A percentile compares a stretch with the other conserved stretches of the same genome.
Conservation (phyloP, 129 eudicot genomes). For the Logfia minima region DNA sequence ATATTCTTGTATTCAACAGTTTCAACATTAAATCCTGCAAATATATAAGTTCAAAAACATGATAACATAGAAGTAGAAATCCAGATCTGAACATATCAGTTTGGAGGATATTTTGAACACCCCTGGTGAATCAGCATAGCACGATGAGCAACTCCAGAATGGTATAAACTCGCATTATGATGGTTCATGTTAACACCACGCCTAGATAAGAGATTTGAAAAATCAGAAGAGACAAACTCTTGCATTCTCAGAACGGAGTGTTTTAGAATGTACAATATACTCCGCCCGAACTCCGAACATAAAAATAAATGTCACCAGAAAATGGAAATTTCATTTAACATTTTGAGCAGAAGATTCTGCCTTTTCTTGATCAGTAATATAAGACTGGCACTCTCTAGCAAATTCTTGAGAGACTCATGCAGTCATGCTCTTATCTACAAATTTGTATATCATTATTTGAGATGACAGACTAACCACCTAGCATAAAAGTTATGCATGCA, state of each 20-base stretch:
- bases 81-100: too few relatives aligned
- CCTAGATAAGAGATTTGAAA: too few relatives aligned
- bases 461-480: background rate
- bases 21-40: constrained; percentile 50
- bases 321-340: background rate
- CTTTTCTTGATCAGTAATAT: background rate
- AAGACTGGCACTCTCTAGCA: background rate
- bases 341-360: background rate
- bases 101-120: background rate
- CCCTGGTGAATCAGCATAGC: too few relatives aligned
- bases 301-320: background rate
- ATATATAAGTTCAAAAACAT: background rate
- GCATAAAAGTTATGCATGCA: background rate
- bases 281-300: too few relatives aligned
- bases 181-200: too few relatives aligned
- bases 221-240: too few relatives aligned
- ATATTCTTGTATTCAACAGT: constrained; percentile 56
- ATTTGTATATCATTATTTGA: background rate
- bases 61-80: background rate
- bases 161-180: too few relatives aligned
- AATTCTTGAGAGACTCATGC: background rate
- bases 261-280: too few relatives aligned
- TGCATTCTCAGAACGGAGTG: too few relatives aligned
- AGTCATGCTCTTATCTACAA: background rate
- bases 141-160: too few relatives aligned